A percentile compares a stretch with the other conserved stretches of the same genome.
phyloP scores from a whole-genome alignment of 1,284 basidiomycete genomes.

The Mycena sp. region DNA sequence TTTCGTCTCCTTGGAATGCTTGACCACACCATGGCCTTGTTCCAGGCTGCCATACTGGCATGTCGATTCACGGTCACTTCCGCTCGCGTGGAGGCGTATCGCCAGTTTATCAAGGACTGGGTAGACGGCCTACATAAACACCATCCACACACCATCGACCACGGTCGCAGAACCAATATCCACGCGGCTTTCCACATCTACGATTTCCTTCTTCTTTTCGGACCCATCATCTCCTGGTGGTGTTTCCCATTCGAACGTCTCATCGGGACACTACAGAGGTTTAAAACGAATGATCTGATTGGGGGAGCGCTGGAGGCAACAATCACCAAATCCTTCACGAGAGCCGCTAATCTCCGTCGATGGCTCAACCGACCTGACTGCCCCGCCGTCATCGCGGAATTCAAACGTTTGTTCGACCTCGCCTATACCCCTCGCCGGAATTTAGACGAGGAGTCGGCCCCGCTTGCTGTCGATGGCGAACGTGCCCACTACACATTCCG shows the following conservation, averaged over 20 bases:
- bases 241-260: slow-evolving; percentile 33
- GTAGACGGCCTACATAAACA: slow-evolving; percentile 31
- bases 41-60: slow-evolving; percentile 20
- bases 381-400: slow-evolving; percentile 35
- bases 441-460: slow-evolving; percentile 2
- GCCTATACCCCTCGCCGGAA: slow-evolving; percentile 6
- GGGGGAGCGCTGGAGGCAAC: slow-evolving; percentile 36
- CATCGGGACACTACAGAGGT: slow-evolving; percentile 19
- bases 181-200: slow-evolving; percentile 48
- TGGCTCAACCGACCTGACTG: slow-evolving; percentile 39
- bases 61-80: slow-evolving; percentile 11
- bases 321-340: slow-evolving; percentile 32
- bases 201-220: slow-evolving; percentile 44
- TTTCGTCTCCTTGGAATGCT: slow-evolving; percentile 23
- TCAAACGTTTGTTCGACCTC: slow-evolving; percentile 39
- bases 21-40: slow-evolving; percentile 31
- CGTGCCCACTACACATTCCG: slow-evolving; percentile 34
- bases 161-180: slow-evolving; percentile 28
- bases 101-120: slow-evolving; percentile 32
- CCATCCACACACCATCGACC: slow-evolving; percentile 33
- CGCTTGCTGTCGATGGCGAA: not conserved
- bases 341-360: slow-evolving; percentile 35
- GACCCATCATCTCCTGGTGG: slow-evolving; percentile 39
- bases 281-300: slow-evolving; percentile 23
- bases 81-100: slow-evolving; percentile 10